Percentiles rank a stretch among this genome's conserved stretches.
phyloP scores from a whole-genome alignment of 2,329 filamentous ascomycete genomes.

The Rutstroemia sp. region DNA sequence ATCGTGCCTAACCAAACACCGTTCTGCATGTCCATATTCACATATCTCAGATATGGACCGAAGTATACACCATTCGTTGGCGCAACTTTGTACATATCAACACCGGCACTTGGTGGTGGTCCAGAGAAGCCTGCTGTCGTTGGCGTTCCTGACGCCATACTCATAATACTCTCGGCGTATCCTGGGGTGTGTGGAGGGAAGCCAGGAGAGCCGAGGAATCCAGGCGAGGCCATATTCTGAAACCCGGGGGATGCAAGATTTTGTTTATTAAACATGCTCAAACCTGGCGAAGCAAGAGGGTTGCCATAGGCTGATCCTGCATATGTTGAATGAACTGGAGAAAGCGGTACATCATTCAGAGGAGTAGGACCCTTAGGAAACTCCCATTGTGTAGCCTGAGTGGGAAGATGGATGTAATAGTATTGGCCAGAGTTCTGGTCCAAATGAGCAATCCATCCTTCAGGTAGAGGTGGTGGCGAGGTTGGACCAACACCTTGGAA shows the following conservation, averaged over 20 bases:
- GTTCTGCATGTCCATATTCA: slow-evolving; percentile 92
- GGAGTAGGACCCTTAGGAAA: slow-evolving; percentile 95
- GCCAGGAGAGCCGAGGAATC: slow-evolving; percentile 9
- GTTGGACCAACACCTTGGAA: slow-evolving; percentile 53
- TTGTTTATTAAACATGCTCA: slow-evolving; percentile 46
- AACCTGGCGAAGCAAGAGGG: slow-evolving; percentile 61
- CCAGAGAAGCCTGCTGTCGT: slow-evolving; percentile 78
- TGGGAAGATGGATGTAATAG: slow-evolving; percentile 95
- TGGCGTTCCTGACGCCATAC: slow-evolving; percentile 67
- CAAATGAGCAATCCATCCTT: slow-evolving; percentile 96
- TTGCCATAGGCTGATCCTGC: slow-evolving; percentile 61
- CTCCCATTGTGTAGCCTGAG: slow-evolving; percentile 96
- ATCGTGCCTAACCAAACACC: slow-evolving; percentile 92
- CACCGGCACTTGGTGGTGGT: slow-evolving; percentile 79
- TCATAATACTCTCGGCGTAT: slow-evolving; percentile 81
- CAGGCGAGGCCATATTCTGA: background rate
- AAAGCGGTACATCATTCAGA: slow-evolving; percentile 71
- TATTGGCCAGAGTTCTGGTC: slow-evolving; percentile 96
- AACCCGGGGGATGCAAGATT: slow-evolving; percentile 43
- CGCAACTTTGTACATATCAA: slow-evolving; percentile 88
- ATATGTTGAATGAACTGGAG: slow-evolving; percentile 52
- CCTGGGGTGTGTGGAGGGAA: slow-evolving; percentile 76
- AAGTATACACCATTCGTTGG: slow-evolving; percentile 98
- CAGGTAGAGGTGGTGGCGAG: slow-evolving; percentile 86
- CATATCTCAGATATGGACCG: slow-evolving; percentile 89